phyloP scores from a whole-genome alignment of 106 monocot species.

The Dendrobium nobile region DNA sequence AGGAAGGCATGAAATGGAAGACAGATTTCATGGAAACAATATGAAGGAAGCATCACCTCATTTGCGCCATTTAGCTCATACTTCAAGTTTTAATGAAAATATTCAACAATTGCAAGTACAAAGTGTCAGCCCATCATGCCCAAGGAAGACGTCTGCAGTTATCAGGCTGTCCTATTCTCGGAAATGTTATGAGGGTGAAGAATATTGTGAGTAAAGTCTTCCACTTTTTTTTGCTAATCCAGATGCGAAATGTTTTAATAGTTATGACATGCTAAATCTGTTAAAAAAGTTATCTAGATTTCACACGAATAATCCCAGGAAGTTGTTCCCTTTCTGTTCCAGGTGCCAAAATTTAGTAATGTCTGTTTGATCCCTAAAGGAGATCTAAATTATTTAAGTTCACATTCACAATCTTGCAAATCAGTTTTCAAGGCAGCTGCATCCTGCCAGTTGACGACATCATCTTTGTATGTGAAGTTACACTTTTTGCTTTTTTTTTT shows the following conservation, averaged over 20 bases:
- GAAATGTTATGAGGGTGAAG: conserved; percentile 32
- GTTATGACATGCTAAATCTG: background rate
- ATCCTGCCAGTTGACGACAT: background rate
- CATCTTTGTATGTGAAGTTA: background rate
- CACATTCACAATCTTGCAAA: background rate
- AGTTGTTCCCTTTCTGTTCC: background rate
- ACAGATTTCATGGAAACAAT: conserved; percentile 8
- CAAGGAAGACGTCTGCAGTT: conserved; percentile 55
- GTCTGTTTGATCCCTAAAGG: background rate
- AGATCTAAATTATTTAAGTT: background rate
- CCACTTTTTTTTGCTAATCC: background rate
- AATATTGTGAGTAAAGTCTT: conserved; percentile 10
- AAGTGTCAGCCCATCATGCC: conserved; percentile 20
- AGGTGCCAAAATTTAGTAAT: background rate
- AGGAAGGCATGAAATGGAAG: conserved; percentile 23
- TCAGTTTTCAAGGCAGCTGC: background rate
- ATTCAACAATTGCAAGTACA: conserved; percentile 24
- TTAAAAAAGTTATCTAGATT: background rate
- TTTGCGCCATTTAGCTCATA: conserved; percentile 23
- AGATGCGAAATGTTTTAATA: background rate
- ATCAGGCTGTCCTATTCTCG: conserved; percentile 76
- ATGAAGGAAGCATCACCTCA: background rate
- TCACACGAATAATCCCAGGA: background rate
- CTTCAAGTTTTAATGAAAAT: conserved; percentile 79
- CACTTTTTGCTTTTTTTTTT: background rate